These are phyloP conservation scores for Pisolithus marmoratus DNA, from an alignment of 768 basidiomycete genomes.

Conservation along the genomic window DNA sequence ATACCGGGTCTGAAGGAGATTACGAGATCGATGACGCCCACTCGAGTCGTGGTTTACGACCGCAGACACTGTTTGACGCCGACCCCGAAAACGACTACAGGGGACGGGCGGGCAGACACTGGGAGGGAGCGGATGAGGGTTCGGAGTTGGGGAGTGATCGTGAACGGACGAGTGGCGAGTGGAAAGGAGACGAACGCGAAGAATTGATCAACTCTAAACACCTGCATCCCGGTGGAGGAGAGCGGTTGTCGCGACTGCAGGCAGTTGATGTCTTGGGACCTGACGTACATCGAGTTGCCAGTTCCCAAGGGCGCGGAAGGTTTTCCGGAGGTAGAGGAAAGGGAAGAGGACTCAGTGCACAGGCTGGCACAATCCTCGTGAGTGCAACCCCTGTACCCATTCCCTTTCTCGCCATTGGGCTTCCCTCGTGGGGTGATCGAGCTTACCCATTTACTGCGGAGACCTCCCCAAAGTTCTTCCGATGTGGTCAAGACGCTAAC, in stretches of 20 bases:
- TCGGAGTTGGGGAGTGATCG: neutral
- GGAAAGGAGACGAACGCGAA: neutral
- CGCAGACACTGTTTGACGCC: neutral
- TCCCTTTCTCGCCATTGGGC: too few species aligned
- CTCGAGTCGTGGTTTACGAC: neutral
- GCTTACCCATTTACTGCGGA: too few species aligned
- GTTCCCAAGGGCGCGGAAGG: neutral
- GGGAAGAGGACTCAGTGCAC: slow-evolving; percentile 52
- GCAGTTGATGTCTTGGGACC: neutral
- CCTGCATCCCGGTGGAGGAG: neutral
- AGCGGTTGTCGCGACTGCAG: neutral
- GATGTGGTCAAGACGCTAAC: slow-evolving; percentile 21
- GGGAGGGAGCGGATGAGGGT: neutral
- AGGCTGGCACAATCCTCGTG: slow-evolving; percentile 85
- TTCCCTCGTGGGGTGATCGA: too few species aligned
- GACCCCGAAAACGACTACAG: neutral
- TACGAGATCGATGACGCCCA: neutral
- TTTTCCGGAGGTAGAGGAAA: slow-evolving; percentile 4
- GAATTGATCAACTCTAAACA: neutral
- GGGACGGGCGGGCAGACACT: too few species aligned
- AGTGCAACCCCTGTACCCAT: neutral
- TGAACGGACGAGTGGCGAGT: neutral
- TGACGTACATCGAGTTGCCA: too few species aligned
- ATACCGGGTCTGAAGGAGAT: neutral
- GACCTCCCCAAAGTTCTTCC: too few species aligned